phyloP scores from a whole-genome alignment of 2,329 filamentous ascomycete species.

The Drechslerella stenobrocha region DNA sequence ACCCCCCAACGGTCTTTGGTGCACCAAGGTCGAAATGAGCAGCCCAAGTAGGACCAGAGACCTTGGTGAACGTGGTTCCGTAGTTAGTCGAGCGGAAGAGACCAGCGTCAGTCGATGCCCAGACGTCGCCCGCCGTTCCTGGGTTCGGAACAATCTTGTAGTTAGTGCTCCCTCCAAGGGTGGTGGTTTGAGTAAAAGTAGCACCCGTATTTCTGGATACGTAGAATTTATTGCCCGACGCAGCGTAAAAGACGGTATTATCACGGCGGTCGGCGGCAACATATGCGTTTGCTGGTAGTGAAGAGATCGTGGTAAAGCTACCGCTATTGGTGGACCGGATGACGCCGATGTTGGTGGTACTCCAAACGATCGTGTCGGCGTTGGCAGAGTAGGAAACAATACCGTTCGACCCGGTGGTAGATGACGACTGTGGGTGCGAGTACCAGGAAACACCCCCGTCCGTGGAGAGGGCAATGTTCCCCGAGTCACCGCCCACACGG shows the following conservation, averaged over 20 bases:
- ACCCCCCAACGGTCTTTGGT: slow-evolving; percentile 47
- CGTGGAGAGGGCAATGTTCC: slow-evolving; percentile 60
- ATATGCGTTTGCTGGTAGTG: slow-evolving; percentile 58
- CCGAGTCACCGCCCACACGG: slow-evolving; percentile 57
- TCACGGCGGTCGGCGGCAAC: slow-evolving; percentile 63
- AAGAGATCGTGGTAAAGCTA: slow-evolving; percentile 59
- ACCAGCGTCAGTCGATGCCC: slow-evolving; percentile 62
- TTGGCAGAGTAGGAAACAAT: slow-evolving; percentile 61
- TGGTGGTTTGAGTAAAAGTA: slow-evolving; percentile 58
- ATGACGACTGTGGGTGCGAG: slow-evolving; percentile 58
- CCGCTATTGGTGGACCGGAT: slow-evolving; percentile 54
- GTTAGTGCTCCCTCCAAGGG: slow-evolving; percentile 53
- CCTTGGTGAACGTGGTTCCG: slow-evolving; percentile 59
- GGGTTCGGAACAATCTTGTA: slow-evolving; percentile 66
- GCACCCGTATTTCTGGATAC: slow-evolving; percentile 60
- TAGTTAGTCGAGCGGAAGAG: slow-evolving; percentile 63
- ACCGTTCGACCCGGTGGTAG: slow-evolving; percentile 58
- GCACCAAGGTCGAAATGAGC: slow-evolving; percentile 50
- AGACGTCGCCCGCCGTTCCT: slow-evolving; percentile 65
- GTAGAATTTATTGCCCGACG: slow-evolving; percentile 59
- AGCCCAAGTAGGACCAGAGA: slow-evolving; percentile 49
- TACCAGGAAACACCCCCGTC: slow-evolving; percentile 62
- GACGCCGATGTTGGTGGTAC: slow-evolving; percentile 48
- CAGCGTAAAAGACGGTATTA: slow-evolving; percentile 62
- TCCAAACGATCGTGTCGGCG: slow-evolving; percentile 57